Evolutionary conservation across 1,284 basidiomycete genomes (phyloP), one percentile per base, ranked within the genome.

Genomic region (Anthracocystis setariae): DNA sequence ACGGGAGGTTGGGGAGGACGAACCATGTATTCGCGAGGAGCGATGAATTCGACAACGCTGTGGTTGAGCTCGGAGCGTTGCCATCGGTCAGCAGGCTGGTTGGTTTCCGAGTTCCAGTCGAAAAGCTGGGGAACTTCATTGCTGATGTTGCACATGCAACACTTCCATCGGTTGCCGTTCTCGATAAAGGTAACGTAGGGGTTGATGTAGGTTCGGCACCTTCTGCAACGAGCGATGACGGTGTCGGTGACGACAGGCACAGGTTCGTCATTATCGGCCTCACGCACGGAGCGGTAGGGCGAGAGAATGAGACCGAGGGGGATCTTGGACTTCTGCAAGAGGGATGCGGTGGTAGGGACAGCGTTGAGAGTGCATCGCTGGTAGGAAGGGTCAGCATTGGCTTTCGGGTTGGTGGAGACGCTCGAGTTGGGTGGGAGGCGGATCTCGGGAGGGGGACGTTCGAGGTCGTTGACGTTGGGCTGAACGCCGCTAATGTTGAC

Each of bases 121-220:
- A 98, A 98, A 54, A 97, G 87, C 82, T 98, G 94, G 8, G 96
- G 96, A 1, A 98, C 95, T 84, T 99, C 96, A 84, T 99, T 99
- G 60, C 92, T 92, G 88, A 98, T 90, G 79, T 91, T 93, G 85
- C 96, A 99, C 93, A 98, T 94, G 86, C 93, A 97, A 65, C 96
- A 99, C 83, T 96, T 92, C 96, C 96, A 98, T 86, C 94, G 89
- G 84, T 94, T 94, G 33, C 96, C 96, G 66, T 94, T 94, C 82
- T 99, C 96, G 81, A 97, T 94, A 83, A 98, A 99, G 76, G 94
- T 93, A 39, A 98, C 94, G 82, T 93, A 99, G 4, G 96, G 95
- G 83, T 98, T 98, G 85, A 99, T 98, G 85, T 98, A 98, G 42
- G 93, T 93, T 79, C 96, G 89, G 87, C 96, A 98, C 38, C 95